Percentiles rank a stretch among this genome's conserved stretches.
Conservation (phyloP, 352 stramenopile species). For the Thalassiosira ordinaria region DNA sequence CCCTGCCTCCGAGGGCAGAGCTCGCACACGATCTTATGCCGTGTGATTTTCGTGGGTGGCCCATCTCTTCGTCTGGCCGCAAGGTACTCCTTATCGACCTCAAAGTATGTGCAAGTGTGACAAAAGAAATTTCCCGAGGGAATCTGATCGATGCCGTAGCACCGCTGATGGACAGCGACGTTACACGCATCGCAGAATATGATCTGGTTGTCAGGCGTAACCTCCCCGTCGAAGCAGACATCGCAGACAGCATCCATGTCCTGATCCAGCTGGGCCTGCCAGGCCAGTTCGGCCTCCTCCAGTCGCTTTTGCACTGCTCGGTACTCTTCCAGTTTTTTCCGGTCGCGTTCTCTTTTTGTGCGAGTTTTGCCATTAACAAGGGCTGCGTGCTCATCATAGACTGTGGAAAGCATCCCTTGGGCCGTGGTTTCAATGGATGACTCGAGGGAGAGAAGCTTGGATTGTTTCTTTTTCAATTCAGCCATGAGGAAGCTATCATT, state of each 20-base stretch:
- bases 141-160: conserved; percentile 84
- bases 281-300: conserved; percentile 69
- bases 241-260: conserved; percentile 86
- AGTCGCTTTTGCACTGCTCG: conserved; percentile 53
- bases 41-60: conserved; percentile 26
- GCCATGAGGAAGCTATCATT: conserved; percentile 59
- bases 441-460: conserved; percentile 44
- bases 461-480: conserved; percentile 68
- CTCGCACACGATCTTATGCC: conserved; percentile 75
- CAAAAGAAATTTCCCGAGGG: conserved; percentile 86
- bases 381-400: conserved; percentile 59
- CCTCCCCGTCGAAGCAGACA: conserved; percentile 84
- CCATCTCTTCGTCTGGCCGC: conserved; percentile 64
- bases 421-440: conserved; percentile 52
- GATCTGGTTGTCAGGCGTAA: conserved; percentile 86
- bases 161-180: conserved; percentile 83
- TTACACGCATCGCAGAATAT: conserved; percentile 86
- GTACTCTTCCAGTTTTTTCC: conserved; percentile 61
- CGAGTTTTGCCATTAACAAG: conserved; percentile 54
- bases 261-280: conserved; percentile 74
- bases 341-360: conserved; percentile 36
- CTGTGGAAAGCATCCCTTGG: conserved; percentile 42
- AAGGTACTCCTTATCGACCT: conserved; percentile 58
- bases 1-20: conserved; percentile 79
- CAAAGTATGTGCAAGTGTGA: conserved; percentile 74